Conservation (phyloP, 2,329 filamentous ascomycete species). For the Esteya vermicola region DNA sequence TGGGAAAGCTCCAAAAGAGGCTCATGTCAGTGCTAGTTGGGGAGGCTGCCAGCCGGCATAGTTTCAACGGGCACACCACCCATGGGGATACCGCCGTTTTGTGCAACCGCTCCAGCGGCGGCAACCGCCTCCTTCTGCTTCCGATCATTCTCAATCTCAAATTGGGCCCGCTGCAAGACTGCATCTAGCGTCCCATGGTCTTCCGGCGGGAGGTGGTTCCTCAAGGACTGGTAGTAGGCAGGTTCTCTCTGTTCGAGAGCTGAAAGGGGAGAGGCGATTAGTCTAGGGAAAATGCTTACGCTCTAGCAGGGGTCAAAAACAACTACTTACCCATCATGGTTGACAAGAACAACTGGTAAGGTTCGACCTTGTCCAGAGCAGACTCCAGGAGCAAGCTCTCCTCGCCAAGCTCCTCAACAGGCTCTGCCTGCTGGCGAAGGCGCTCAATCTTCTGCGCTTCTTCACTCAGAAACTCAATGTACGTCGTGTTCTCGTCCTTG, state of each 20-base stretch:
- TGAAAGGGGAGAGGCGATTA: too few relatives aligned
- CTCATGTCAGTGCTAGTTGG: too few relatives aligned
- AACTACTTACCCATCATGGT: slow-evolving; percentile 62
- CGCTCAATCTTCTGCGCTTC: slow-evolving; percentile 80
- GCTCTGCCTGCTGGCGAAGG: slow-evolving; percentile 47
- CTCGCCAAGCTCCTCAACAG: slow-evolving; percentile 81
- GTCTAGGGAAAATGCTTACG: too few relatives aligned
- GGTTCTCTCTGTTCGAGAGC: slow-evolving; percentile 70
- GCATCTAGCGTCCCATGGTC: slow-evolving; percentile 71
- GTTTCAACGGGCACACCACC: too few relatives aligned
- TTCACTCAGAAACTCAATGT: slow-evolving; percentile 89
- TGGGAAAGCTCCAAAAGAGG: too few relatives aligned
- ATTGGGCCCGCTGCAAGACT: slow-evolving; percentile 54
- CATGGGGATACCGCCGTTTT: slow-evolving; percentile 1
- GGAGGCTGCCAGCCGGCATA: too few relatives aligned
- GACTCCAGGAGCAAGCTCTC: slow-evolving; percentile 87
- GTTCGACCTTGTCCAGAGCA: slow-evolving; percentile 87
- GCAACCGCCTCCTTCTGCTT: slow-evolving; percentile 14
- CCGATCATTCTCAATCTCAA: slow-evolving; percentile 12
- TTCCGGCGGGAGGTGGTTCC: slow-evolving; percentile 61
- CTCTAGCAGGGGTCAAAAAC: too few relatives aligned
- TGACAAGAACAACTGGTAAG: slow-evolving; percentile 77
- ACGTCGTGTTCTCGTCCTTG: slow-evolving; percentile 84
- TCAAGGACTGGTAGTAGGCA: slow-evolving; percentile 71
- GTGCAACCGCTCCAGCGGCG: slow-evolving; percentile 7